Percentiles rank a stretch among this genome's conserved stretches.
Conservation (phyloP, 345 rosid species). For the Bretschneidera sinensis region DNA sequence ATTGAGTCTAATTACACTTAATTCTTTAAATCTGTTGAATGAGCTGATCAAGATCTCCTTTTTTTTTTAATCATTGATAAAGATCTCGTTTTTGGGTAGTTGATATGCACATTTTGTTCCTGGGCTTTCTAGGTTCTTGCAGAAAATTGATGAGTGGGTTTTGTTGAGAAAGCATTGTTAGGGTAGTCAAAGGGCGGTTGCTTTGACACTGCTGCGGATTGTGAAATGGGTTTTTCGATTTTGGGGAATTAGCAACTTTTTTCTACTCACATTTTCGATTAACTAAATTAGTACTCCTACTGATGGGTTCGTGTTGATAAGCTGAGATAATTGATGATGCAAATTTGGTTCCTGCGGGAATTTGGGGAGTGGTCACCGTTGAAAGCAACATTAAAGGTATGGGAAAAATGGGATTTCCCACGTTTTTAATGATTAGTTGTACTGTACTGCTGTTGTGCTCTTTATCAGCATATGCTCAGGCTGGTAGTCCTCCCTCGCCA, state of each 20-base stretch:
- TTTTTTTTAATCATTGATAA: too few species aligned
- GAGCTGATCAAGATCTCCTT: constrained; percentile 27
- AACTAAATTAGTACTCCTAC: neutral
- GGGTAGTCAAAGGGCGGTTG: too few species aligned
- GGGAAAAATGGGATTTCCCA: constrained; percentile 38
- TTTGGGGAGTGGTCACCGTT: constrained; percentile 18
- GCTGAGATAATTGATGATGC: neutral
- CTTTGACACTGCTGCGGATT: neutral
- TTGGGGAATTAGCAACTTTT: neutral
- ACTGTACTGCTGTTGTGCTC: constrained; percentile 32
- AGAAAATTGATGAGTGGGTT: neutral
- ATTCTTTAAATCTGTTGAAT: constrained; percentile 1
- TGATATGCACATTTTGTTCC: neutral
- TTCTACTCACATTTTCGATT: neutral
- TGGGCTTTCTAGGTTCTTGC: neutral
- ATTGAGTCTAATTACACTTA: neutral
- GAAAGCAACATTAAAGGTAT: constrained; percentile 10
- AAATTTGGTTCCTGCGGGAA: constrained; percentile 30
- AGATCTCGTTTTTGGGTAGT: constrained; percentile 14
- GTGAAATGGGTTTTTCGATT: constrained; percentile 8
- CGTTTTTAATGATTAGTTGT: constrained; percentile 26
- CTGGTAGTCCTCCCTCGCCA: constrained; percentile 59
- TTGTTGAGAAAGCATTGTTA: neutral
- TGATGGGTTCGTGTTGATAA: neutral
- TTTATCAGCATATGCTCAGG: constrained; percentile 40